Conservation (phyloP, 345 rosid species). For the Euphorbia peplus region DNA sequence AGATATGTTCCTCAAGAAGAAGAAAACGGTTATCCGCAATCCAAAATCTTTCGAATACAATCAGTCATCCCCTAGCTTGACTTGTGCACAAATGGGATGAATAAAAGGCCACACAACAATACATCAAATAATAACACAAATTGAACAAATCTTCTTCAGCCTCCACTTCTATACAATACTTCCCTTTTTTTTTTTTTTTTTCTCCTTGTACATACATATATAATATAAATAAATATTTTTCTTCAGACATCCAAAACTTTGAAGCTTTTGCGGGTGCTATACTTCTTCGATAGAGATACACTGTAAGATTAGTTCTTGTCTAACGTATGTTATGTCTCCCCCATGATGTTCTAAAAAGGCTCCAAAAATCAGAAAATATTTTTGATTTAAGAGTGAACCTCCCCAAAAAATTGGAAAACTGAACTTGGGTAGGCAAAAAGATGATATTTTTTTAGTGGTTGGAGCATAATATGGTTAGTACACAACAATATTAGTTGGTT, state of each 20-base stretch:
- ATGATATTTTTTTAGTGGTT: conserved; percentile 1
- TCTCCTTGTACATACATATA: neutral
- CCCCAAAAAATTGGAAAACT: conserved; percentile 5
- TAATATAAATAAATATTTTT: conserved; percentile 2
- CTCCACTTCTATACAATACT: conserved; percentile 26
- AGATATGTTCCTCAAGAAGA: neutral
- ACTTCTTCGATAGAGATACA: conserved; percentile 8
- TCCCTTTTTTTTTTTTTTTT: neutral
- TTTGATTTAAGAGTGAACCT: neutral
- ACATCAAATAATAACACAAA: neutral
- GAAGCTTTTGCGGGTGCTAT: conserved; percentile 36
- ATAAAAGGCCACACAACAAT: neutral
- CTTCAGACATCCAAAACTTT: conserved; percentile 38
- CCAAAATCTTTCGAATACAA: conserved; percentile 1
- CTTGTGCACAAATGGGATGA: conserved; percentile 13
- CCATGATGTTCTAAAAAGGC: conserved; percentile 12
- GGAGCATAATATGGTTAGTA: conserved; percentile 29
- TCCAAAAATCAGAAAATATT: neutral
- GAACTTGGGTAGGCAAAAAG: conserved; percentile 6
- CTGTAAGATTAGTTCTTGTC: conserved; percentile 7
- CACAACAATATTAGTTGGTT: conserved; percentile 11
- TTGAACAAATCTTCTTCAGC: too few species aligned
- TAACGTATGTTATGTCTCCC: conserved; percentile 11
- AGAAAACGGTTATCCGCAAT: neutral
- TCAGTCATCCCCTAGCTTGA: neutral